Base-by-base conservation (phyloP, 139 green algal genomes). In the Trebouxia sp. region DNA sequence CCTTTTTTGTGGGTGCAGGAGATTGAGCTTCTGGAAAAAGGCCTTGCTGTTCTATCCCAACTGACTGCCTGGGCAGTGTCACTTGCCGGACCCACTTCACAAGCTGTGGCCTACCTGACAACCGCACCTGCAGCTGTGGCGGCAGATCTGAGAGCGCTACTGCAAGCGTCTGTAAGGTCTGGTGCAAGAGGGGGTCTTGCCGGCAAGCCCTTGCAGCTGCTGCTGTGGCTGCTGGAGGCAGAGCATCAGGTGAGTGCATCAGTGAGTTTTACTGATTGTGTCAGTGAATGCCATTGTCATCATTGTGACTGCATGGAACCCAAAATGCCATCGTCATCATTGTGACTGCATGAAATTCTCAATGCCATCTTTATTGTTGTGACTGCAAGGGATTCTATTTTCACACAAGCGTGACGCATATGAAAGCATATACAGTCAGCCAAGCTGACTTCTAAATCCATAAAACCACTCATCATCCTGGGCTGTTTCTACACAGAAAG, bases 211-310 rank as follows among this genome's bases (percentile, higher is more conserved):
- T 45, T 42, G 24, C 88, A 93, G 82, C 91, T 94, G 84, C 89
- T 98, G 20, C 10, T 81, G 0, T 97, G 93, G 94, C 76, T 96
- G 47, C 74, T 93, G n/a, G 85, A 96, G 32, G 80, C 78, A 7
- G 24, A 38, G n/a, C 43, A 75, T 32, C 24, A 77, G 38, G 69
- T 55, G 0, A 56, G 69, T 24, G 41, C 12, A 69, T 17, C 9
- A 35, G 9, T 32, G 2, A 17, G 20, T 58, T 17, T 58, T 22
- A 28, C 26, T 6, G 5, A 10, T 58, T 58, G 22, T 17, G 50
- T 17, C 50, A 28, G 22, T 17, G 50, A 17, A 17, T 58, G 50
- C 50, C 2, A 58, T 17, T 17, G 22, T 22, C 50, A 28, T 17
- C 50, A 17, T 58, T 3, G 50, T 58, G 20, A 22, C 50, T 58